Conservation (phyloP, 805 yeast genomes). For the Candida loeiensis region DNA sequence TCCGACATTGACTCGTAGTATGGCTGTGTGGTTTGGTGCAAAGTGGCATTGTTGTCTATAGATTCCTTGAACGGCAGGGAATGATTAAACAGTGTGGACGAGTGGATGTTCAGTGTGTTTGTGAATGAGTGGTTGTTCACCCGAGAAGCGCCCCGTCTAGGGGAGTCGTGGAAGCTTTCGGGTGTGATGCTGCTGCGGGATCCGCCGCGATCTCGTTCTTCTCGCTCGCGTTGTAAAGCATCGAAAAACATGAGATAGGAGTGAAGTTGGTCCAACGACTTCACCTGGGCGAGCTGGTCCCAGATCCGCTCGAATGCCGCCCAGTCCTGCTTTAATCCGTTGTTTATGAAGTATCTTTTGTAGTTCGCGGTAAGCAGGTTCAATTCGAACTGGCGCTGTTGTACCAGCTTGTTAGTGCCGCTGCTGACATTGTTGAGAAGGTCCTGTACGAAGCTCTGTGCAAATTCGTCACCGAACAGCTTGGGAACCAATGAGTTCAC, state of each 20-base stretch:
- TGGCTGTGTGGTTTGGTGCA: conserved; percentile 17
- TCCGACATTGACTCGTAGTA: conserved; percentile 32
- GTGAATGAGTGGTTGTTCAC: conserved; percentile 5
- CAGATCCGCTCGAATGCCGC: conserved; percentile 27
- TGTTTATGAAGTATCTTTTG: conserved; percentile 24
- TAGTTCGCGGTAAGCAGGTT: conserved; percentile 20
- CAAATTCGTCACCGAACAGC: conserved; percentile 35
- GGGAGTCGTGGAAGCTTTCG: conserved; percentile 7
- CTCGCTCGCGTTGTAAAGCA: conserved; percentile 12
- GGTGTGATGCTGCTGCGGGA: conserved; percentile 3
- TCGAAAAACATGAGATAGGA: conserved; percentile 34
- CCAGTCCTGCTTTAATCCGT: conserved; percentile 31
- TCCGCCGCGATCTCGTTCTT: conserved; percentile 1
- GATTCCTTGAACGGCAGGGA: conserved; percentile 15
- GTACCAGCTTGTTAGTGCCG: conserved; percentile 7
- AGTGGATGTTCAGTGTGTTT: conserved; percentile 3
- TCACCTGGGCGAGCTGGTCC: conserved; percentile 25
- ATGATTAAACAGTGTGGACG: conserved; percentile 1
- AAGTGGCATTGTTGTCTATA: conserved; percentile 7
- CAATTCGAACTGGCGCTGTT: conserved; percentile 14
- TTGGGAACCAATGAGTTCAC: conserved; percentile 35
- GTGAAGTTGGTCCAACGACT: conserved; percentile 29
- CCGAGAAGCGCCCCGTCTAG: conserved; percentile 6
- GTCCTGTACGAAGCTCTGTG: conserved; percentile 29
- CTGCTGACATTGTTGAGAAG: conserved; percentile 12